These are phyloP conservation scores for Russula sp. DNA, from an alignment of 768 basidiomycete species.

Conservation along the genomic window DNA sequence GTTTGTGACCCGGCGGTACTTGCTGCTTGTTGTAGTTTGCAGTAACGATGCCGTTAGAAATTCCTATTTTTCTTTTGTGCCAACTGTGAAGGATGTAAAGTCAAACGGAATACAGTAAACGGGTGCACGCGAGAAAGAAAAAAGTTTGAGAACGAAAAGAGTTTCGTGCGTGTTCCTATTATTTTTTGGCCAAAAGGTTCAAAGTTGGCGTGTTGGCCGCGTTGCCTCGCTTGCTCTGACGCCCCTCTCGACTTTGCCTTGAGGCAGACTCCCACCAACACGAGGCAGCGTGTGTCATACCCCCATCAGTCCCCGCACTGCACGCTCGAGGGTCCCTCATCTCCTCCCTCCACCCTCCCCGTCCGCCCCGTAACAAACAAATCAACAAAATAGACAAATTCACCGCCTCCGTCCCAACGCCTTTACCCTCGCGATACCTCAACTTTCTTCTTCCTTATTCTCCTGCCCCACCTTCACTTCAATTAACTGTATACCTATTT, in stretches of 20 bases:
- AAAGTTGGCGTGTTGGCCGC: constrained; percentile 1
- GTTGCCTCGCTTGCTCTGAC: not conserved
- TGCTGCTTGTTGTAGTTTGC: too few relatives aligned
- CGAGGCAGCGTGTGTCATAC: constrained; percentile 22
- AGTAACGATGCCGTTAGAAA: too few relatives aligned
- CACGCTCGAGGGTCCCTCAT: too few relatives aligned
- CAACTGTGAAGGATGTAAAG: not conserved
- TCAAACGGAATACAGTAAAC: too few relatives aligned
- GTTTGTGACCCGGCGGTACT: too few relatives aligned
- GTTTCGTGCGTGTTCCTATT: not conserved
- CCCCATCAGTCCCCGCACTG: too few relatives aligned
- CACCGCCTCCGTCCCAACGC: not conserved
- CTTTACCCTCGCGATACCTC: not conserved
- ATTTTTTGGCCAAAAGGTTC: not conserved
- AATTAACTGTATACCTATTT: constrained; percentile 1
- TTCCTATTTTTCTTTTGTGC: not conserved
- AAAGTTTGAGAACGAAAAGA: not conserved
- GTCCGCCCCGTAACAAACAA: too few relatives aligned
- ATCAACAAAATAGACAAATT: constrained; percentile 10
- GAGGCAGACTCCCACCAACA: constrained; percentile 15
- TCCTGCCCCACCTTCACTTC: not conserved
- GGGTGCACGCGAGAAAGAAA: not conserved
- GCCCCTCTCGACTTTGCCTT: not conserved
- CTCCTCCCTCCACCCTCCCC: too few relatives aligned
- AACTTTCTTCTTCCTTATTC: too few relatives aligned